These are phyloP conservation scores for Chrysoporthe deuterocubensis DNA, from an alignment of 2,329 filamentous ascomycete genomes.

Conservation along the genomic window DNA sequence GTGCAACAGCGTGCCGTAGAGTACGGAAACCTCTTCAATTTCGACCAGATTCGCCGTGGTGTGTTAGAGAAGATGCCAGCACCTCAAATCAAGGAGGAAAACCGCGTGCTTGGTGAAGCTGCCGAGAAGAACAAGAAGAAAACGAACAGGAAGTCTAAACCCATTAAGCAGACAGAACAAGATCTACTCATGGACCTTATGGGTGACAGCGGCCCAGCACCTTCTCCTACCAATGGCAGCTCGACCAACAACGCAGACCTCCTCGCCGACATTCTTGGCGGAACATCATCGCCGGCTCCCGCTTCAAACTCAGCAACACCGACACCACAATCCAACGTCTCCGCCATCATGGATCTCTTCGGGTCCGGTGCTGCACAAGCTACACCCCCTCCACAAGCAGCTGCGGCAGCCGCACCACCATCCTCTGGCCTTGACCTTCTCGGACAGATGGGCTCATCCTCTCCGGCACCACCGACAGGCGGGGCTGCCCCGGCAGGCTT, in stretches of 20 bases:
- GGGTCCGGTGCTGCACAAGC: conserved; percentile 47
- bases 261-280: conserved; percentile 88
- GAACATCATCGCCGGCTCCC: conserved; percentile 56
- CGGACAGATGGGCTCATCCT: conserved; percentile 41
- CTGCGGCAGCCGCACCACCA: conserved; percentile 51
- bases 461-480: conserved; percentile 49
- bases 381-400: conserved; percentile 43
- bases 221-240: conserved; percentile 57
- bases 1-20: conserved; percentile 96
- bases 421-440: conserved; percentile 55
- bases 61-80: conserved; percentile 98
- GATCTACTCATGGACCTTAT: conserved; percentile 92
- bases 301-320: conserved; percentile 51
- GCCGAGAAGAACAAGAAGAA: conserved; percentile 64
- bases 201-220: conserved; percentile 70
- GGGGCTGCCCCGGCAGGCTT: conserved; percentile 56
- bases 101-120: conserved; percentile 84
- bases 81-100: conserved; percentile 95
- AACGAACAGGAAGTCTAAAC: conserved; percentile 75
- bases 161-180: conserved; percentile 83
- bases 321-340: conserved; percentile 60
- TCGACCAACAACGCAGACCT: conserved; percentile 80
- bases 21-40: conserved; percentile 91
- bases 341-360: conserved; percentile 92
- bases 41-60: conserved; percentile 83